Percentiles rank a stretch among this genome's conserved stretches.
Evolutionary conservation across 2,329 filamentous ascomycete genomes (phyloP).

Genomic region (Aureobasidium mangrovei): DNA sequence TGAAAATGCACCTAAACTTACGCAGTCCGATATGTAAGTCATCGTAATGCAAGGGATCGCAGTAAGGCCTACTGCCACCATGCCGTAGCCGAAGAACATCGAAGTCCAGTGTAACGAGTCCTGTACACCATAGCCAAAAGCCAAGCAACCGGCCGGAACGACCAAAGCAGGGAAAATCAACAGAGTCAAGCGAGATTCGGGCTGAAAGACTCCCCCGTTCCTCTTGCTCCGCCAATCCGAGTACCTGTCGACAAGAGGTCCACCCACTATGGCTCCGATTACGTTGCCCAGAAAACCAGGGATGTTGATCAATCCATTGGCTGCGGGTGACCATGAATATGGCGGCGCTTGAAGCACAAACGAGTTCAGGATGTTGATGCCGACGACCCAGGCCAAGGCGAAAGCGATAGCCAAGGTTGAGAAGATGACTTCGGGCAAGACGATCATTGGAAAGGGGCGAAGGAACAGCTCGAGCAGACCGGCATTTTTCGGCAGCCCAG

Average conservation of each 20-base stretch:
- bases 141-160: slow-evolving; percentile 35
- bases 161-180: slow-evolving; percentile 34
- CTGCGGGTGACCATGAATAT: slow-evolving; percentile 28
- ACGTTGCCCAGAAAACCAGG: slow-evolving; percentile 36
- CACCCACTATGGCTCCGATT: slow-evolving; percentile 35
- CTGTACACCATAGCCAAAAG: slow-evolving; percentile 39
- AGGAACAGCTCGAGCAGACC: slow-evolving; percentile 30
- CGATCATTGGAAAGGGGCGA: slow-evolving; percentile 30
- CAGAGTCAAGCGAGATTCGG: slow-evolving; percentile 36
- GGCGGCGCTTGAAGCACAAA: slow-evolving; percentile 34
- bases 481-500: slow-evolving; percentile 23
- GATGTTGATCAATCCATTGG: slow-evolving; percentile 34
- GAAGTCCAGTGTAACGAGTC: slow-evolving; percentile 35
- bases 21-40: slow-evolving; percentile 36
- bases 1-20: background rate
- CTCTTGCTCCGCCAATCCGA: slow-evolving; percentile 33
- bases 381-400: slow-evolving; percentile 30
- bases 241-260: slow-evolving; percentile 36
- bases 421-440: slow-evolving; percentile 31
- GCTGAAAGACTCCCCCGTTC: slow-evolving; percentile 38
- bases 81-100: slow-evolving; percentile 40
- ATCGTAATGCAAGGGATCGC: slow-evolving; percentile 36
- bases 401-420: slow-evolving; percentile 32
- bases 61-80: slow-evolving; percentile 37
- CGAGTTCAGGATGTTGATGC: slow-evolving; percentile 32